These are phyloP conservation scores for Penicillium coprophilum DNA, from an alignment of 495 filamentous ascomycete genomes.

Conservation along the genomic window DNA sequence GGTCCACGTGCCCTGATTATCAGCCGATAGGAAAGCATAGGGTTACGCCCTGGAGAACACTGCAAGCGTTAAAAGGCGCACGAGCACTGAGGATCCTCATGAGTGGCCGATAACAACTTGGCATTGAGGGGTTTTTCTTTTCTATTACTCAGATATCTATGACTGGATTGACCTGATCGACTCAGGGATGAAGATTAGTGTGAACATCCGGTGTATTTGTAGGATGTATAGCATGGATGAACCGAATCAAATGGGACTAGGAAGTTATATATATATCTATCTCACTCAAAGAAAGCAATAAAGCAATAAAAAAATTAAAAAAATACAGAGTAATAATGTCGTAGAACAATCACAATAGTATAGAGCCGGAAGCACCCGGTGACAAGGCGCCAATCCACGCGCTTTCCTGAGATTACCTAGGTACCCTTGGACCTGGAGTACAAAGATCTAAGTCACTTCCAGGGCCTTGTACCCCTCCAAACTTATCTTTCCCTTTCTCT, in stretches of 20 bases:
- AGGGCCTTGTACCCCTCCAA: slow-evolving; percentile 12
- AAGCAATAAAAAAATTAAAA: background rate
- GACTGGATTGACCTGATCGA: background rate
- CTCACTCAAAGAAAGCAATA: no score
- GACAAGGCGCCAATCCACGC: slow-evolving; percentile 32
- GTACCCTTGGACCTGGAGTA: slow-evolving; percentile 17
- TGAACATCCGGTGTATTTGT: background rate
- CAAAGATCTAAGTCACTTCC: slow-evolving; percentile 6
- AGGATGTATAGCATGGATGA: background rate
- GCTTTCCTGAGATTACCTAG: slow-evolving; percentile 16
- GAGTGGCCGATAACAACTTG: slow-evolving; percentile 16
- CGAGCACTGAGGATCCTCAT: slow-evolving; percentile 10
- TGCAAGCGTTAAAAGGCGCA: slow-evolving; percentile 15
- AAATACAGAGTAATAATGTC: slow-evolving; percentile 2
- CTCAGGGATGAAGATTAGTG: slow-evolving; percentile 3
- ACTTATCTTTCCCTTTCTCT: background rate
- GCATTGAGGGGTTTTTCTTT: slow-evolving; percentile 9
- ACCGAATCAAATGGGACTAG: no score
- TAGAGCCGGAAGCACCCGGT: slow-evolving; percentile 24
- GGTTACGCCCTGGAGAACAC: slow-evolving; percentile 16
- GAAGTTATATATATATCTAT: background rate
- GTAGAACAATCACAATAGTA: background rate
- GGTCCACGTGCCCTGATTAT: slow-evolving; percentile 14
- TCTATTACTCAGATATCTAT: background rate
- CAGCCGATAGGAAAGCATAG: slow-evolving; percentile 10